Evolutionary conservation across 345 rosid species (phyloP).

Genomic region (Salix dunnii): DNA sequence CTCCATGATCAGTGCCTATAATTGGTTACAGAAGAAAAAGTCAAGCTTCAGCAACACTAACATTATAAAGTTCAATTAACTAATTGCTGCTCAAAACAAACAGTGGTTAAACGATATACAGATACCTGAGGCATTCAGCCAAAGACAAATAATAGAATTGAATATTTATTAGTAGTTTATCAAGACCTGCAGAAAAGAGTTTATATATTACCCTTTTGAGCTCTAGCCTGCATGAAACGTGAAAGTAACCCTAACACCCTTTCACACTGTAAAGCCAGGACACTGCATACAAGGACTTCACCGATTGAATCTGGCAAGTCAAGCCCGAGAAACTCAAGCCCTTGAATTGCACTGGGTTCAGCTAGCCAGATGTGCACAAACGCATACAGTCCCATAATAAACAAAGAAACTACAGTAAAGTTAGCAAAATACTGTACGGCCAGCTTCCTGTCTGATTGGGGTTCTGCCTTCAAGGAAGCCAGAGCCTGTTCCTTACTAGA

Average conservation of each 20-base stretch:
- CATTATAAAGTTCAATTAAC: neutral
- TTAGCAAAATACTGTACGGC: constrained; percentile 81
- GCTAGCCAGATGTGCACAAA: constrained; percentile 67
- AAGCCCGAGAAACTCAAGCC: constrained; percentile 89
- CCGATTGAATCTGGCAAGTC: constrained; percentile 94
- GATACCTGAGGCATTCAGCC: neutral
- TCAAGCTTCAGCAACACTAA: neutral
- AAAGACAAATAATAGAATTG: neutral
- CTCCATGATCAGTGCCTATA: constrained; percentile 88
- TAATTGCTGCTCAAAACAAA: neutral
- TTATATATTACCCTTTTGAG: constrained; percentile 55
- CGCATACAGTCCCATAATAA: constrained; percentile 65
- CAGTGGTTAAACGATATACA: neutral
- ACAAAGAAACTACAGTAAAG: constrained; percentile 67
- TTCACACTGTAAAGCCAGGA: constrained; percentile 78
- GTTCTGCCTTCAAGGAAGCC: constrained; percentile 78
- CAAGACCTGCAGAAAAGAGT: constrained; percentile 1
- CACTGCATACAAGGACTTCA: constrained; percentile 73
- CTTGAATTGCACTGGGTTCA: constrained; percentile 62
- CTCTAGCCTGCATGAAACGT: constrained; percentile 86
- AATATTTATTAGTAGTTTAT: neutral
- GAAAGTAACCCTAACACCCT: constrained; percentile 61
- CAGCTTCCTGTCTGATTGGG: constrained; percentile 80
- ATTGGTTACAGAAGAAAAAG: constrained; percentile 11
- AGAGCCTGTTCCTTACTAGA: constrained; percentile 77